Evolutionary conservation across 2,329 filamentous ascomycete genomes (phyloP), one percentile per base, ranked within the genome.

Genomic region (Acarospora socialis): DNA sequence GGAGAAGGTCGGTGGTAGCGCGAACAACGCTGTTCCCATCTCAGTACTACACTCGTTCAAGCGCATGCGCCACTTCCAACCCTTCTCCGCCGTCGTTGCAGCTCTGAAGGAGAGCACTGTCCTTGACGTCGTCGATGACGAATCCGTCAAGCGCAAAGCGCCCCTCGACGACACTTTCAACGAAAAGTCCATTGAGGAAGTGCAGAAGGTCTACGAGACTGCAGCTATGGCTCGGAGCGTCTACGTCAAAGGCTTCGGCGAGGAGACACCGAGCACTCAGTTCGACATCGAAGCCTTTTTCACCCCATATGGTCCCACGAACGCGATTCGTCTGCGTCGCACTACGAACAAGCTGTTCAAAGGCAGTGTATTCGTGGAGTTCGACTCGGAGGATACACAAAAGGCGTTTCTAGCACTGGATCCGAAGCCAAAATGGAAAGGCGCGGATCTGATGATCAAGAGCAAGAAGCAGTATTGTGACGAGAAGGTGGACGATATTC

Each of bases 271-370:
- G 7, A 77, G 73, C 39, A 87, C 84, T 17, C 90, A 95, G 57
- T 83, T 93, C 54, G 83, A 94, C 42, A 77, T 98, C 35, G 90
- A 98, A 63, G 75, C 75, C 39, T 94, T 92, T 65, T 93, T 95
- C 55, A 67, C 75, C 34, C 70, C 77, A 36, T 86, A 75, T 53
- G 87, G 86, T 28, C 68, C 79, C 19, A 71, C 82, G 46, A 82
- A 81, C 49, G 72, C 77, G 28, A 77, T 98, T 40, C 86, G 87
- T 50, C 78, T 98, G 41, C 82, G 92, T 45, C 83, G 90, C 43
- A 65, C 68, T 25, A 63, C 76, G 38, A 60, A 70, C 29, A 75
- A 74, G 48, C 60, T 68, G 32, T 98, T 95, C 75, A 98, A 98
- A 69, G 84, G 87, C 45, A 93, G 83, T 44, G 82, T 93, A 36